Evolutionary conservation across 1,139 yeast species (phyloP).

Genomic region (Taiozyma onychis): DNA sequence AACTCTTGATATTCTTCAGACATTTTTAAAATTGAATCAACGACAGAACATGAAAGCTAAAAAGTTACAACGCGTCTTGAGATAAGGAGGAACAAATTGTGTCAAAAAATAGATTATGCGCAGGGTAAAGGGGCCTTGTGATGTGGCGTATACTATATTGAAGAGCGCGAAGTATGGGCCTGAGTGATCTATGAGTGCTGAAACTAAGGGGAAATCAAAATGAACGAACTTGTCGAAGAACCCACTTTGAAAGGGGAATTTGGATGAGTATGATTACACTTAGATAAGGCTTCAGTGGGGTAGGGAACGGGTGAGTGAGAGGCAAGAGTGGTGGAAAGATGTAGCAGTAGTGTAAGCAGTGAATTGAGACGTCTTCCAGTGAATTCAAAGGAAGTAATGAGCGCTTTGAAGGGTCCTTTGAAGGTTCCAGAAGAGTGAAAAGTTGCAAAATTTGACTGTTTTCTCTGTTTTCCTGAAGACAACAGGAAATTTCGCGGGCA

Average conservation of each 20-base stretch:
- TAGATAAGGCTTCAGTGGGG: not conserved
- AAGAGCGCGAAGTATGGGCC: no score
- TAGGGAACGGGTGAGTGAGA: not conserved
- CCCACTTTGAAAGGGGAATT: not conserved
- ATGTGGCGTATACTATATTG: not conserved
- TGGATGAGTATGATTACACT: no score
- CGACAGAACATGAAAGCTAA: not conserved
- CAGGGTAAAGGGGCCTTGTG: not conserved
- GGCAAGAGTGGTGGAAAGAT: no score
- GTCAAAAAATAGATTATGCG: not conserved
- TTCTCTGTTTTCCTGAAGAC: no score
- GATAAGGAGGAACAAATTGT: not conserved
- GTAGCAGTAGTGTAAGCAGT: no score
- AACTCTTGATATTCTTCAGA: conserved; percentile 19
- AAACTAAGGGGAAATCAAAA: not conserved
- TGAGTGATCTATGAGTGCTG: not conserved
- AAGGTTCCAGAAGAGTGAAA: no score
- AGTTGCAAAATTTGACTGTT: no score
- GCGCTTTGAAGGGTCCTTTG: no score
- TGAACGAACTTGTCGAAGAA: not conserved
- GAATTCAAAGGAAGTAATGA: no score
- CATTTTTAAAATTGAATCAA: not conserved
- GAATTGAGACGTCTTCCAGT: no score
- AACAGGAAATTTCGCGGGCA: not conserved
- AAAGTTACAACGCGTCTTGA: not conserved